Evolutionary conservation across 352 stramenopile species (phyloP).

Genomic region (Saprolegnia parasitica): DNA sequence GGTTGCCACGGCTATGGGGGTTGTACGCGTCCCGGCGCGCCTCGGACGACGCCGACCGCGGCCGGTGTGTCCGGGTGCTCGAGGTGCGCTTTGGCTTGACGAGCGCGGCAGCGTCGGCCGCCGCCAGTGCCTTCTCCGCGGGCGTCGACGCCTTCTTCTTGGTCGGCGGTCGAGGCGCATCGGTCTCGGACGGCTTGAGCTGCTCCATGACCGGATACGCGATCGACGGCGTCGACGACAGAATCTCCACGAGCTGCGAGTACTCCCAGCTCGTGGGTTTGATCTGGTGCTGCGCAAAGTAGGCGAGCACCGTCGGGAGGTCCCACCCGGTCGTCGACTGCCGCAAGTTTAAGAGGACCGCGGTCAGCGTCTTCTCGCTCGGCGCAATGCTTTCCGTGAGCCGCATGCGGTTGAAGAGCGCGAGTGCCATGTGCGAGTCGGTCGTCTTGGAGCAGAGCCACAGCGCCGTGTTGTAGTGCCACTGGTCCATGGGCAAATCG

Average conservation of each 20-base stretch:
- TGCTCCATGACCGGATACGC: constrained; percentile 6
- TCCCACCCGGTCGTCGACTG: neutral
- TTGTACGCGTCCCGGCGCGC: neutral
- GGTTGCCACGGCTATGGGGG: neutral
- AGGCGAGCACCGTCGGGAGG: neutral
- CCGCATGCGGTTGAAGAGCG: neutral
- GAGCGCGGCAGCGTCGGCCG: neutral
- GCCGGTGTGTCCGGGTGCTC: neutral
- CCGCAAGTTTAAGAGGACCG: neutral
- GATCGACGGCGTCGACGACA: constrained; percentile 15
- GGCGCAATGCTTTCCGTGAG: neutral
- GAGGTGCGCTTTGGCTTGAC: neutral
- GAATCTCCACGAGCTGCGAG: constrained; percentile 10
- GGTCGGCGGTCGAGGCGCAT: neutral
- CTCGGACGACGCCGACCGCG: neutral
- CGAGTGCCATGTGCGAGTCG: neutral
- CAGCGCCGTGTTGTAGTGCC: neutral
- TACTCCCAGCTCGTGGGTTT: constrained; percentile 16
- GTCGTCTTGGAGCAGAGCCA: constrained; percentile 7
- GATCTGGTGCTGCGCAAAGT: neutral
- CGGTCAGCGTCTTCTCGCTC: constrained; percentile 7
- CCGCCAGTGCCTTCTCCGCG: neutral
- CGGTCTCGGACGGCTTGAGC: neutral
- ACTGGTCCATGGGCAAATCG: neutral
- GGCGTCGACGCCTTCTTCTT: neutral